Percentiles rank a stretch among this genome's conserved stretches.
phyloP scores from a whole-genome alignment of 805 yeast species.

The Candida chauliodis region DNA sequence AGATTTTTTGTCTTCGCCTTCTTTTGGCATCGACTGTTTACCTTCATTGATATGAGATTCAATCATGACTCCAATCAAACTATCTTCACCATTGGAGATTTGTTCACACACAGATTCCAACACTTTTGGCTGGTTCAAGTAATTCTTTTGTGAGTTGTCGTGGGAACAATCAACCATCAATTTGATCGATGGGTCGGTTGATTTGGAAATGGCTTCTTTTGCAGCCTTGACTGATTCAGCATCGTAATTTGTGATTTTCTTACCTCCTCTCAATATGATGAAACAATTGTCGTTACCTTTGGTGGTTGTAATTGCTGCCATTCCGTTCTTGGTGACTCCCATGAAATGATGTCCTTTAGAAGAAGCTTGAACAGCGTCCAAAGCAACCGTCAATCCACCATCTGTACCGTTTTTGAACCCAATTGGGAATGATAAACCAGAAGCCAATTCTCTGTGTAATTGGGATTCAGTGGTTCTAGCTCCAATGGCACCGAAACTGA shows the following conservation, averaged over 20 bases:
- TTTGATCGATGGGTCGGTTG: slow-evolving; percentile 46
- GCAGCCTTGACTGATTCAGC: slow-evolving; percentile 72
- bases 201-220: slow-evolving; percentile 53
- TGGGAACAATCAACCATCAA: slow-evolving; percentile 98
- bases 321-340: slow-evolving; percentile 96
- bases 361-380: slow-evolving; percentile 93
- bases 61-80: slow-evolving; percentile 90
- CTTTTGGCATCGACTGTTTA: slow-evolving; percentile 72
- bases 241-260: slow-evolving; percentile 89
- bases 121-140: slow-evolving; percentile 94
- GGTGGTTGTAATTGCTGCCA: slow-evolving; percentile 94
- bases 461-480: slow-evolving; percentile 99
- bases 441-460: slow-evolving; percentile 94
- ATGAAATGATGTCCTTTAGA: slow-evolving; percentile 89
- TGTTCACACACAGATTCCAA: slow-evolving; percentile 78
- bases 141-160: slow-evolving; percentile 94
- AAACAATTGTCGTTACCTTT: slow-evolving; percentile 94
- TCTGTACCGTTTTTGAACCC: slow-evolving; percentile 99
- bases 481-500: slow-evolving; percentile 96
- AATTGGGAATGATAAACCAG: slow-evolving; percentile 97
- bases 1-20: slow-evolving; percentile 47
- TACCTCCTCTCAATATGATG: slow-evolving; percentile 94
- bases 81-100: slow-evolving; percentile 72
- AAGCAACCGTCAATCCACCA: slow-evolving; percentile 87
- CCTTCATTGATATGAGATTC: slow-evolving; percentile 93